These are phyloP conservation scores for Phytophthora lateralis DNA, from an alignment of 352 stramenopile genomes.

Conservation along the genomic window DNA sequence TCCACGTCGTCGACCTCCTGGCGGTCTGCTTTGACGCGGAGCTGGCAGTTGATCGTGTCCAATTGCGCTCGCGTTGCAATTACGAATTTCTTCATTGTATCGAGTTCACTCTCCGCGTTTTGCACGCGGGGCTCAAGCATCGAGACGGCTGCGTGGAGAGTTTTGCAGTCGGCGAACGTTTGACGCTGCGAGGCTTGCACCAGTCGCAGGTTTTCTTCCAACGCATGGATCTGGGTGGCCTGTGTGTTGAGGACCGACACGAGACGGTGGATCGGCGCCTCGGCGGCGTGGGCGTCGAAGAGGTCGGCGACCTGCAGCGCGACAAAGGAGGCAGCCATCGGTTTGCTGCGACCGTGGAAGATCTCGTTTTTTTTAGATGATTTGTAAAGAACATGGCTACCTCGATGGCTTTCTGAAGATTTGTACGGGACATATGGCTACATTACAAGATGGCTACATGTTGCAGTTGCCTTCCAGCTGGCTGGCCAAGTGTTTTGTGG, in stretches of 20 bases:
- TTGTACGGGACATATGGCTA: background rate
- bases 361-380: constrained; percentile 13
- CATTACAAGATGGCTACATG: background rate
- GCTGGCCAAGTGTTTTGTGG: background rate
- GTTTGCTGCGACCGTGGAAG: constrained; percentile 2
- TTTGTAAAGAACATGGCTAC: background rate
- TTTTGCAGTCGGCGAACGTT: constrained; percentile 29
- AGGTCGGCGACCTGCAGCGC: constrained; percentile 49
- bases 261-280: constrained; percentile 58
- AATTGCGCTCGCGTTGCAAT: constrained; percentile 13
- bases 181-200: constrained; percentile 39
- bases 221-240: constrained; percentile 39
- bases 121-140: constrained; percentile 17
- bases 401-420: background rate
- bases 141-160: constrained; percentile 10
- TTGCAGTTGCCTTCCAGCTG: background rate
- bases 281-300: constrained; percentile 56
- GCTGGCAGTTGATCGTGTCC: constrained; percentile 16
- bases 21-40: constrained; percentile 29
- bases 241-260: constrained; percentile 72
- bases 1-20: constrained; percentile 26
- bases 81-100: constrained; percentile 7
- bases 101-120: constrained; percentile 9
- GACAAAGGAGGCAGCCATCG: background rate
- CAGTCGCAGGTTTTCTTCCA: constrained; percentile 37